phyloP scores from a whole-genome alignment of 2,329 filamentous ascomycete species.

The Aaosphaeria arxii region DNA sequence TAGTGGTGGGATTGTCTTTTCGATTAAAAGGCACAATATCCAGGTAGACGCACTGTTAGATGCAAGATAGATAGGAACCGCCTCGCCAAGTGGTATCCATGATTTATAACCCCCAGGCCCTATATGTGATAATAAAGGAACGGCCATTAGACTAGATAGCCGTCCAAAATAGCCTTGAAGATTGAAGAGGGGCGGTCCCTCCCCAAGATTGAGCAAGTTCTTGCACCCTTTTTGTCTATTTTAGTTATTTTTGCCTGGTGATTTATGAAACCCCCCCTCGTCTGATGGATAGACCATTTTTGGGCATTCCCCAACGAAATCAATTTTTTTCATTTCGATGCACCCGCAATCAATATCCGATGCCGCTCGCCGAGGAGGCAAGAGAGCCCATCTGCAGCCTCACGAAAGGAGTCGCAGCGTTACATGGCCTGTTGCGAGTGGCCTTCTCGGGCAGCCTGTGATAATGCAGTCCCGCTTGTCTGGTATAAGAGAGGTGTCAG shows the following conservation, averaged over 20 bases:
- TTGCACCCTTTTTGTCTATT: neutral
- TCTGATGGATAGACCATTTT: no score
- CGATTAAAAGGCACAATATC: no score
- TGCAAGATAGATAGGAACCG: conserved; percentile 11
- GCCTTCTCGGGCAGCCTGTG: neutral
- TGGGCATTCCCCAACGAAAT: no score
- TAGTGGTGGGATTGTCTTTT: no score
- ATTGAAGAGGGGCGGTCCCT: neutral
- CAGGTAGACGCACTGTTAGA: neutral
- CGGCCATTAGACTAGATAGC: conserved; percentile 3
- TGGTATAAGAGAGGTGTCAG: neutral
- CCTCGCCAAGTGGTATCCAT: conserved; percentile 3
- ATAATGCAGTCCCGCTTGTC: no score
- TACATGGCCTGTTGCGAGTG: conserved; percentile 12
- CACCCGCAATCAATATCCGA: neutral
- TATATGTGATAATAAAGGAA: conserved; percentile 23
- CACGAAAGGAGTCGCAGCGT: conserved; percentile 17
- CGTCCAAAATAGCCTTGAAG: conserved; percentile 13
- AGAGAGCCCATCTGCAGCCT: neutral
- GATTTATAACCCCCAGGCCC: conserved; percentile 10
- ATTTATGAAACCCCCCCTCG: neutral
- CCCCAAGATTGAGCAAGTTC: neutral
- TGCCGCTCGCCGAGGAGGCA: neutral
- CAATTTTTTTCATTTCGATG: no score
- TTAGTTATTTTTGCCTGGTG: neutral